These are phyloP conservation scores for Chlorella sorokiniana DNA, from an alignment of 139 green algal species.

Conservation along the genomic window DNA sequence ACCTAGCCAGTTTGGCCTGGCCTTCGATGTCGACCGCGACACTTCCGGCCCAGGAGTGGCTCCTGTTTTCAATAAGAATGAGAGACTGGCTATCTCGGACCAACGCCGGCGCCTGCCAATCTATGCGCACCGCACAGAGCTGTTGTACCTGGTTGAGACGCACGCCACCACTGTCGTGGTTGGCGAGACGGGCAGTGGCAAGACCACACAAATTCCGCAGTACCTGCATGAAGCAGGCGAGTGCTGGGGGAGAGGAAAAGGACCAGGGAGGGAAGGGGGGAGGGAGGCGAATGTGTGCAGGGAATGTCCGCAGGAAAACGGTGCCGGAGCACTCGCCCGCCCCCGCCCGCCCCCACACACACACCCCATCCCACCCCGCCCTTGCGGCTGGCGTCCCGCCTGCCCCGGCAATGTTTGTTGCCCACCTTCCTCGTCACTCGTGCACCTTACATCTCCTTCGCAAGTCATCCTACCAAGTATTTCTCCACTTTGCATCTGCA, in stretches of 20 bases:
- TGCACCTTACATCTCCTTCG: too few relatives aligned
- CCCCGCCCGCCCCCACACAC: too few relatives aligned
- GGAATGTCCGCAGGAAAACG: too few relatives aligned
- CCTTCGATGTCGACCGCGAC: slow-evolving; percentile 51
- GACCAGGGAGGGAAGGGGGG: too few relatives aligned
- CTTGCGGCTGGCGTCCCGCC: too few relatives aligned
- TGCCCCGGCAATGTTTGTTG: too few relatives aligned
- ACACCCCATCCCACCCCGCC: too few relatives aligned
- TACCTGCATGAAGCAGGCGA: slow-evolving; percentile 62
- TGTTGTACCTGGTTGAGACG: slow-evolving; percentile 83
- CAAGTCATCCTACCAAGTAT: not conserved
- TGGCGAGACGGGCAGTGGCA: slow-evolving; percentile 74
- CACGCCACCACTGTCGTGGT: slow-evolving; percentile 76
- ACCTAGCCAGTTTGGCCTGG: slow-evolving; percentile 49
- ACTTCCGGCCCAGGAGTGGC: not conserved
- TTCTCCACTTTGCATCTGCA: not conserved
- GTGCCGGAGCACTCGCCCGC: too few relatives aligned
- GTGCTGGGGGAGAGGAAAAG: too few relatives aligned
- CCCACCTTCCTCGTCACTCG: too few relatives aligned
- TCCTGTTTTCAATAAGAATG: slow-evolving; percentile 31
- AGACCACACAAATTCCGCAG: slow-evolving; percentile 79
- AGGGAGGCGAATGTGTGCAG: too few relatives aligned
- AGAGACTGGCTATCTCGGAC: slow-evolving; percentile 41
- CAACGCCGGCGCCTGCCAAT: slow-evolving; percentile 54
- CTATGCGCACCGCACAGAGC: slow-evolving; percentile 51